Percentiles rank a stretch among this genome's conserved stretches.
Conservation (phyloP, 2,329 filamentous ascomycete genomes). For the Aspergillus vadensis region DNA sequence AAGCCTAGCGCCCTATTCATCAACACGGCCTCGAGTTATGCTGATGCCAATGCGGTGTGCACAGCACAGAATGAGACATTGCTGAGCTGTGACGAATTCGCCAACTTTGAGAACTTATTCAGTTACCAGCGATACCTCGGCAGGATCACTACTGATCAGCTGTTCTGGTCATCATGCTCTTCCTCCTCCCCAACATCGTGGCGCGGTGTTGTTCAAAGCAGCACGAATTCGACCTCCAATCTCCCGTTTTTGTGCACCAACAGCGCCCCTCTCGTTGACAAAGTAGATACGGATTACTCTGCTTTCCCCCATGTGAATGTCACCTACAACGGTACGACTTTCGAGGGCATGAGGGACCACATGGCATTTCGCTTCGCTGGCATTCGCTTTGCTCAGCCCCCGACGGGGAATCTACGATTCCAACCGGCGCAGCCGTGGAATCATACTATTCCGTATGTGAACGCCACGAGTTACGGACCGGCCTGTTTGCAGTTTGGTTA, state of each 20-base stretch:
- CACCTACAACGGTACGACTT: not conserved
- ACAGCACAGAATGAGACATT: not conserved
- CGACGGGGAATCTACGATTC: constrained; percentile 9
- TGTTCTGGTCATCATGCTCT: not conserved
- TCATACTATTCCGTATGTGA: not conserved
- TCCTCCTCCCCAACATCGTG: not conserved
- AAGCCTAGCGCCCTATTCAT: not conserved
- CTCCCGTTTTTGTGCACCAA: not conserved
- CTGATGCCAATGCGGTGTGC: not conserved
- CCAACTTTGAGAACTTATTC: not conserved
- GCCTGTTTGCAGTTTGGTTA: constrained; percentile 2
- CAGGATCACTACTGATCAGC: not conserved
- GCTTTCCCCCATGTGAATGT: not conserved
- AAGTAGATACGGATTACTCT: not conserved
- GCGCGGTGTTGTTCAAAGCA: not conserved
- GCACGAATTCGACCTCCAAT: not conserved
- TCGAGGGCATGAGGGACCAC: not conserved
- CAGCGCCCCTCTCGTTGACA: not conserved
- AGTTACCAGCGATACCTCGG: not conserved
- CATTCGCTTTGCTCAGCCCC: constrained; percentile 8
- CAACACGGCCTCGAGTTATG: not conserved
- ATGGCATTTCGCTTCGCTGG: not conserved
- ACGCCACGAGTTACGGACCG: constrained; percentile 12
- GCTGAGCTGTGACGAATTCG: not conserved
- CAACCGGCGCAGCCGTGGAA: constrained; percentile 1